phyloP scores from a whole-genome alignment of 2,329 filamentous ascomycete genomes.

The Verticillium zaregamsianum region DNA sequence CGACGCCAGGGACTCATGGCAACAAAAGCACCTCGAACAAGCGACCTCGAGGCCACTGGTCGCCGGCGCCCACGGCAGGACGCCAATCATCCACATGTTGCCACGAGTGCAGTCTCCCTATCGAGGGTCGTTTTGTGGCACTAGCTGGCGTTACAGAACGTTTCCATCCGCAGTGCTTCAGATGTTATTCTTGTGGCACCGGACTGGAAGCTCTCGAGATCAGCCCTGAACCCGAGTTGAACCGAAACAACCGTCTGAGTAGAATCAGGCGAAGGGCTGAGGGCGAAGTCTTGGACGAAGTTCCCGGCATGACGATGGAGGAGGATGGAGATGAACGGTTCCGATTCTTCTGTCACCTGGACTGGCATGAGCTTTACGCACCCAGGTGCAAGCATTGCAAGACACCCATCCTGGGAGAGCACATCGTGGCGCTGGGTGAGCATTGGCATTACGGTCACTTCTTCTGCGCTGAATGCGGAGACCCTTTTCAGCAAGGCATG shows the following conservation, averaged over 20 bases:
- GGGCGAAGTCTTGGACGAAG: slow-evolving; percentile 57
- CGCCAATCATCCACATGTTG: slow-evolving; percentile 49
- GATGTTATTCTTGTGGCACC: slow-evolving; percentile 82
- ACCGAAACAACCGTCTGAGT: slow-evolving; percentile 66
- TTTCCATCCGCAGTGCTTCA: slow-evolving; percentile 92
- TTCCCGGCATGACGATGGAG: slow-evolving; percentile 57
- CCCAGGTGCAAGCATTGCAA: slow-evolving; percentile 94
- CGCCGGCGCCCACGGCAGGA: slow-evolving; percentile 40
- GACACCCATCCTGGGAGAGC: slow-evolving; percentile 93
- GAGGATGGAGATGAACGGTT: slow-evolving; percentile 70
- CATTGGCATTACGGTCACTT: slow-evolving; percentile 98
- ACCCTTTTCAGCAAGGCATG: slow-evolving; percentile 75
- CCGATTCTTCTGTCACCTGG: slow-evolving; percentile 96
- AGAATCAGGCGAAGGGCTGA: slow-evolving; percentile 61
- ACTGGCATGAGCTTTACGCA: slow-evolving; percentile 93
- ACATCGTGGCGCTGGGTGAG: slow-evolving; percentile 87
- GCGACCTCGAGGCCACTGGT: slow-evolving; percentile 53
- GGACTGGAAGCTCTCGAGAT: slow-evolving; percentile 93
- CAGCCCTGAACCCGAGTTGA: slow-evolving; percentile 79
- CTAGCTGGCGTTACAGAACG: slow-evolving; percentile 68
- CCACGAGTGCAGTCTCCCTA: slow-evolving; percentile 77
- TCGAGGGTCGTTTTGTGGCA: slow-evolving; percentile 85
- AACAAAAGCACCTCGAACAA: background rate
- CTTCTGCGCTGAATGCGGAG: slow-evolving; percentile 97
- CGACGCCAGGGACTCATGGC: slow-evolving; percentile 10